Evolutionary conservation across 2,329 filamentous ascomycete species (phyloP), one percentile per base, ranked within the genome.

Genomic region (Metarhizium anisopliae): DNA sequence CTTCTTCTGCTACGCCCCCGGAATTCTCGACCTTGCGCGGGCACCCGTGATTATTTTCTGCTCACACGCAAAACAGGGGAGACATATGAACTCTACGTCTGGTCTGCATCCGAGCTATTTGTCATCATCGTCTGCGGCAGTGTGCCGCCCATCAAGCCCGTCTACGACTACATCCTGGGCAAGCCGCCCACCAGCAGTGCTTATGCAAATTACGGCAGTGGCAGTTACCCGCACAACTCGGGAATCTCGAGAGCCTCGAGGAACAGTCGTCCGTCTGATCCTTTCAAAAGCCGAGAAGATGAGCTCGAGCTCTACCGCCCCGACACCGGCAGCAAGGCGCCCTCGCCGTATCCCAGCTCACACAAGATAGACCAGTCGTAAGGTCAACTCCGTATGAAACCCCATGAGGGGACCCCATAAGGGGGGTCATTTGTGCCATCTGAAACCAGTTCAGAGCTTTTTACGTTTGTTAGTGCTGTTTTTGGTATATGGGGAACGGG

Each of bases 41-140:
- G 14, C 10, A 1, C 51, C 20, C 51, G n/a, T 38, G 10, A n/a
- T 5, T 10, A 13, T n/a, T 43, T 29, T 5, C 38, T 47, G 51
- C 38, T 30, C 13, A 49, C 45, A 14, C 25, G 20, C 42, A 30
- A 25, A 25, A 6, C 38, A 52, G 55, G 49, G 50, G 25, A 54
- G 18, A 47, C 52, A 1, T 57, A 50, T 32, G 6, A 42, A 13
- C 50, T 57, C 16, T 52, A 54, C 50, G 13, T 52, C 53, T 55
- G 52, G 55, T 57, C 55, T 4, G 50, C 25, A 10, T 35, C 52
- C 13, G 55, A 57, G 29, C 52, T 57, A 2, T 55, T 57, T 32
- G 52, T 57, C 52, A 54, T 57, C 45, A 57, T 57, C 35, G 25
- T 55, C 14, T 57, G 55, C 42, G 52, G 55, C 52, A 57, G 55